Conservation (phyloP, 805 yeast genomes). For the Tetrapisispora namnaoensis region DNA sequence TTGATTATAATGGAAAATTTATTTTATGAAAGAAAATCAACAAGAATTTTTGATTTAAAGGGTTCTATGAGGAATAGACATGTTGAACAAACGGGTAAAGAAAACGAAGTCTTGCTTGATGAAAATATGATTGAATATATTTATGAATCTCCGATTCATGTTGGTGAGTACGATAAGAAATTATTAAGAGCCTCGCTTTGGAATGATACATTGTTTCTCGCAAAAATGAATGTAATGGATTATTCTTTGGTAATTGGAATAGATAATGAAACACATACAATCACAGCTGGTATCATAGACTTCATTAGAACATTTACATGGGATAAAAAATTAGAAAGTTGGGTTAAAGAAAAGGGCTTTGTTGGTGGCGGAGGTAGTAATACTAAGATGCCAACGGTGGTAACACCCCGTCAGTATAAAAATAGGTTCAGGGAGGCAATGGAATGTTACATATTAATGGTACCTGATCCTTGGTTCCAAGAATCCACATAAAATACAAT, state of each 20-base stretch:
- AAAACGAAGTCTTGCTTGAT: constrained; percentile 86
- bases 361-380: constrained; percentile 60
- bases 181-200: constrained; percentile 79
- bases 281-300: constrained; percentile 90
- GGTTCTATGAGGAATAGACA: constrained; percentile 98
- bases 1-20: constrained; percentile 92
- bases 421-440: constrained; percentile 93
- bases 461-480: constrained; percentile 61
- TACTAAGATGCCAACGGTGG: constrained; percentile 91
- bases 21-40: constrained; percentile 71
- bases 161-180: constrained; percentile 83
- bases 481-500: constrained; percentile 9
- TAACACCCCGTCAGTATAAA: constrained; percentile 92
- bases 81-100: constrained; percentile 92
- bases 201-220: constrained; percentile 88
- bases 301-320: constrained; percentile 94
- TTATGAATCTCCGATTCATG: constrained; percentile 91
- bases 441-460: constrained; percentile 91
- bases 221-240: constrained; percentile 98
- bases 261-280: constrained; percentile 52
- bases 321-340: constrained; percentile 96
- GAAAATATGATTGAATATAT: constrained; percentile 98
- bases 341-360: constrained; percentile 94
- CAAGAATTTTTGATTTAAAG: constrained; percentile 86
- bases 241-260: constrained; percentile 92